These are phyloP conservation scores for Bjerkandera adusta DNA, from an alignment of 1,284 basidiomycete species.

Conservation along the genomic window DNA sequence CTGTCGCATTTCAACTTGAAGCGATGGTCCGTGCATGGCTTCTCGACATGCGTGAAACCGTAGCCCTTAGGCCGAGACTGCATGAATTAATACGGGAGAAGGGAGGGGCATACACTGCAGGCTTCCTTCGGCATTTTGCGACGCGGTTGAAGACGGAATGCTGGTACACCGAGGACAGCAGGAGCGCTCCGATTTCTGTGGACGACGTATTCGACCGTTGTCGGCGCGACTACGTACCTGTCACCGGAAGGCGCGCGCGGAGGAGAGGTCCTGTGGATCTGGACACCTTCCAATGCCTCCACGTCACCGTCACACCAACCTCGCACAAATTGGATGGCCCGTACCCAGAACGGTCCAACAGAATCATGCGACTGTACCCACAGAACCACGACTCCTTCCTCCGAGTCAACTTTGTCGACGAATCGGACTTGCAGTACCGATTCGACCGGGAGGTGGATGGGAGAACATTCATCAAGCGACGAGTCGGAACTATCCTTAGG, in stretches of 20 bases:
- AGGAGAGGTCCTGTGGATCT: not conserved
- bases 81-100: constrained; percentile 25
- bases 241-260: not conserved
- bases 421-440: constrained; percentile 46
- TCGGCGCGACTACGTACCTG: constrained; percentile 10
- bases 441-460: constrained; percentile 52
- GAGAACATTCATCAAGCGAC: constrained; percentile 38
- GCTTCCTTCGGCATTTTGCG: constrained; percentile 44
- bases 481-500: constrained; percentile 43
- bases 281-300: constrained; percentile 49
- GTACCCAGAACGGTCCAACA: constrained; percentile 61
- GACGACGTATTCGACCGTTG: constrained; percentile 14
- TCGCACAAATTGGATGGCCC: constrained; percentile 57
- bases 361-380: constrained; percentile 53
- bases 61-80: constrained; percentile 39
- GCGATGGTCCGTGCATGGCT: constrained; percentile 39
- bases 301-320: constrained; percentile 60
- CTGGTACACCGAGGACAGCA: constrained; percentile 19
- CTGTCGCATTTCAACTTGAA: constrained; percentile 55
- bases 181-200: constrained; percentile 2
- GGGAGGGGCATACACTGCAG: constrained; percentile 36
- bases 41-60: constrained; percentile 46
- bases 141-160: constrained; percentile 29
- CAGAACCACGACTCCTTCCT: constrained; percentile 54
- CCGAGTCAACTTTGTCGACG: constrained; percentile 62